Evolutionary conservation across 768 basidiomycete species (phyloP), one percentile per base, ranked within the genome.

Genomic region (Epithele typhae): DNA sequence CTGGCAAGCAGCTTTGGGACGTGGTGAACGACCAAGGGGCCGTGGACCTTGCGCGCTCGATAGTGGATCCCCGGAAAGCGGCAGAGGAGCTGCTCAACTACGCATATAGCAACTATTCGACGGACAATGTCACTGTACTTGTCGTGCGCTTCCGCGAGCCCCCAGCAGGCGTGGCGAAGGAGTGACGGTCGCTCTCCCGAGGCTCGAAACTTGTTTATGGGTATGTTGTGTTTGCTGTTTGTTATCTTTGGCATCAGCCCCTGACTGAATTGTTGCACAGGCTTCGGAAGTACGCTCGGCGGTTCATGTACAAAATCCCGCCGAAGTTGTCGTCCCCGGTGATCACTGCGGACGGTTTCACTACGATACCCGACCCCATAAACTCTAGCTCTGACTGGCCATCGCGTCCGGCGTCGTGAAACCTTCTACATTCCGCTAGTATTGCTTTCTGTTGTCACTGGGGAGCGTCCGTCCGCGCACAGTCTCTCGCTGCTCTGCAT

Each of bases 71-170:
- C 9, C 92, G 96, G 62, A 74, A 77, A 53, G 95, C 95, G 5
- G 87, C 84, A 56, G 69, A 78, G 38, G 75, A 69, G 46, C 72
- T 89, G 48, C 73, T 98, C 47, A 81, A 89, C 49, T 82, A 94
- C 57, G 96, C 96, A 15, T 75, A 96, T 40, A 72, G 78, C 14
- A 82, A 87, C 60, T 94, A 92, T 67, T 93, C 93, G 14, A 88
- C 87, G 34, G 96, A 99, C 66, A 99, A 99, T 67, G 83, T 98
- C 40, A 94, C 90, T 27, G 87, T 92, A 23, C 65, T 97, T 45
- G 90, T 97, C 44, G 76, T 98, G 25, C 81, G 90, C 40, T 89
- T 95, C 73, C 84, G 82, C 60, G 67, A 67, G 23, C 62, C 67
- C 27, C 55, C 61, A 23, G 55, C 55, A 40, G 51, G 21, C 40